Evolutionary conservation across 2,329 filamentous ascomycete genomes (phyloP).

Genomic region (Calonectria honghensis): DNA sequence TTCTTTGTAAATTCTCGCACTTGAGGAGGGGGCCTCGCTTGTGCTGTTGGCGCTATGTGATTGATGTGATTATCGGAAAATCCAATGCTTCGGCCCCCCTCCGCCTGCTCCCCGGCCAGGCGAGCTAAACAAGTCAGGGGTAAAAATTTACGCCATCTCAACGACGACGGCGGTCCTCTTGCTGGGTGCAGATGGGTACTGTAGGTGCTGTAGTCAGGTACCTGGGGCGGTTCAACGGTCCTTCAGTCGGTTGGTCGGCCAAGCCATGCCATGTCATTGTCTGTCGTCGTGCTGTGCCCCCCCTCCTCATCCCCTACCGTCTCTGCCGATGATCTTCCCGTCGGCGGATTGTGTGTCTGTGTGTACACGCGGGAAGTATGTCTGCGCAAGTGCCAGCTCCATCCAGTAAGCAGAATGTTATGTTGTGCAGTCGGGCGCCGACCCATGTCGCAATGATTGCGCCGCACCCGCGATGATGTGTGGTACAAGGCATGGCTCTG

Average conservation of each 20-base stretch:
- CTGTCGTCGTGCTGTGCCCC: neutral
- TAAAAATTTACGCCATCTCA: slow-evolving; percentile 35
- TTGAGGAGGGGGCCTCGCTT: neutral
- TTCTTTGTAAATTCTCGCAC: slow-evolving; percentile 15
- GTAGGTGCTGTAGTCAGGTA: neutral
- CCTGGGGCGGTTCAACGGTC: slow-evolving; percentile 23
- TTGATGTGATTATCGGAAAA: slow-evolving; percentile 39
- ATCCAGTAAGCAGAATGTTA: slow-evolving; percentile 15
- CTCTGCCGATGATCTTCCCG: neutral
- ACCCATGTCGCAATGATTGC: slow-evolving; percentile 25
- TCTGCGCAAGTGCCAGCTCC: slow-evolving; percentile 16
- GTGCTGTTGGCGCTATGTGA: slow-evolving; percentile 31
- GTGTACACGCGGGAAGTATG: slow-evolving; percentile 18
- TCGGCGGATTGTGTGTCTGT: slow-evolving; percentile 17
- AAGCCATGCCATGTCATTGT: neutral
- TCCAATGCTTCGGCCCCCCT: slow-evolving; percentile 12
- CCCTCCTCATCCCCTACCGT: neutral
- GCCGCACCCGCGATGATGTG: slow-evolving; percentile 37
- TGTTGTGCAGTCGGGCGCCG: slow-evolving; percentile 23
- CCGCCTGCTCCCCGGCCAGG: slow-evolving; percentile 19
- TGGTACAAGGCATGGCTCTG: neutral
- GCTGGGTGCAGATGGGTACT: neutral
- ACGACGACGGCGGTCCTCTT: slow-evolving; percentile 6
- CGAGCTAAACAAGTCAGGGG: slow-evolving; percentile 38
- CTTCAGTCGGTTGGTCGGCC: neutral